Base-by-base conservation (phyloP, 805 yeast genomes). In the Ascoidea asiatica region DNA sequence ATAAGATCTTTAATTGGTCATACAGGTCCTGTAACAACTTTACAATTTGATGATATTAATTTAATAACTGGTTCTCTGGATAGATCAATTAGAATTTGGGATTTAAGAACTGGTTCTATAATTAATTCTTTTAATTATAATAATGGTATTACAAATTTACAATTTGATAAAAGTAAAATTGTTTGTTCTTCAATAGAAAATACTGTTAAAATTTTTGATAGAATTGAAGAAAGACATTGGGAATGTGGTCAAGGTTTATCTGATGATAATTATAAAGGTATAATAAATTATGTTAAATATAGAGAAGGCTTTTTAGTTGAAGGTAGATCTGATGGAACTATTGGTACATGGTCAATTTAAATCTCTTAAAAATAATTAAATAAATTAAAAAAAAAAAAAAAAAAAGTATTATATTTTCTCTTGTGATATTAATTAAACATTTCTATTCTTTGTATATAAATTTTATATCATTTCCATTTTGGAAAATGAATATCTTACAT, bases 41-140 rank as follows among this genome's bases (percentile, higher is more conserved):
- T 82, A 38, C 82, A 80, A 54, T 82, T 82, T 58, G 87, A 81
- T 54, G 78, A 76, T n/a, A 64, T 63, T 41, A 73, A 75, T 53
- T 59, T 82, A 36, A 70, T 77, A 3, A 76, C 87, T 0, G 86
- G 86, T 5, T 70, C 81, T 15, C 57, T 63, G 6, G 89, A 81
- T 53, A 63, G 81, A 42, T 73, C 79, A 19, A 67, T 81, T 3
- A 66, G 86, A 45, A 67, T 79, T 11, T 82, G 90, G 90, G 90
- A 82, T 57, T 60, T 82, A 38, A 65, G 90, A 50, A 77, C 75
- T 0, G 88, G 89, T 13, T 65, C 73, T 1, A 67, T 81, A 13
- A 58, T 68, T 37, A 80, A 78, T 52, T 75, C 81, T 1, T 75
- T 76, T 58, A 76, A 80, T 1, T 79, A 77, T 51, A 78, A 76